A percentile compares a stretch with the other conserved stretches of the same genome.
phyloP scores from a whole-genome alignment of 352 stramenopile species.

The Phytophthora colocasiae region DNA sequence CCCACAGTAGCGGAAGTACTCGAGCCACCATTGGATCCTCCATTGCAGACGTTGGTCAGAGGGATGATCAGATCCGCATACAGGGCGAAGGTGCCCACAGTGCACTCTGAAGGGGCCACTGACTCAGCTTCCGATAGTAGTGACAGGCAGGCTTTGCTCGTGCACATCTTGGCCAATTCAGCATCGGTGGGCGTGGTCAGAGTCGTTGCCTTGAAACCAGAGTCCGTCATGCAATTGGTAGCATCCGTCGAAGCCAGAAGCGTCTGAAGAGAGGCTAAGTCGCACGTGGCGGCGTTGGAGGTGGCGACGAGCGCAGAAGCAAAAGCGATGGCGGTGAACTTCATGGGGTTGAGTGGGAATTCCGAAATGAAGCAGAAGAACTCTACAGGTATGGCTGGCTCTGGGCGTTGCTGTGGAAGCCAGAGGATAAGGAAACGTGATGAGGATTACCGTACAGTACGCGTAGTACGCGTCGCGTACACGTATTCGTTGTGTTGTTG shows the following conservation, averaged over 20 bases:
- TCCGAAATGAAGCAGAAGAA: conserved; percentile 11
- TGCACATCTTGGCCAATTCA: conserved; percentile 39
- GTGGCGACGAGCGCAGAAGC: conserved; percentile 22
- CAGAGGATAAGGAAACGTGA: conserved; percentile 7
- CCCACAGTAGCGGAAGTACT: conserved; percentile 11
- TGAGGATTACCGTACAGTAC: conserved; percentile 8
- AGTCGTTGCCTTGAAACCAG: conserved; percentile 38
- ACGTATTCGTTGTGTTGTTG: too few relatives aligned
- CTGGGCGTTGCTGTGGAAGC: not conserved
- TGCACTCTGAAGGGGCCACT: conserved; percentile 37
- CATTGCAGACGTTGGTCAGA: conserved; percentile 24
- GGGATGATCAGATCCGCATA: conserved; percentile 41
- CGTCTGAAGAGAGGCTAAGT: conserved; percentile 28
- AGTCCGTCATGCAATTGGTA: conserved; percentile 33
- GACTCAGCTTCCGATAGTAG: conserved; percentile 24
- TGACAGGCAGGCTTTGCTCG: conserved; percentile 31
- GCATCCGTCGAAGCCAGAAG: conserved; percentile 28
- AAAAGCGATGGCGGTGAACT: conserved; percentile 22
- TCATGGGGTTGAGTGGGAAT: conserved; percentile 21
- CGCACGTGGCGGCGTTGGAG: conserved; percentile 34
- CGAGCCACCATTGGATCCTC: conserved; percentile 12
- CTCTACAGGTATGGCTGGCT: not conserved
- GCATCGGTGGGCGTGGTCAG: conserved; percentile 30
- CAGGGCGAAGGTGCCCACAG: conserved; percentile 39
- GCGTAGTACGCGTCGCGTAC: too few relatives aligned